Evolutionary conservation across 2,329 filamentous ascomycete species (phyloP).

Genomic region (Magnaporthiopsis rhizophila): DNA sequence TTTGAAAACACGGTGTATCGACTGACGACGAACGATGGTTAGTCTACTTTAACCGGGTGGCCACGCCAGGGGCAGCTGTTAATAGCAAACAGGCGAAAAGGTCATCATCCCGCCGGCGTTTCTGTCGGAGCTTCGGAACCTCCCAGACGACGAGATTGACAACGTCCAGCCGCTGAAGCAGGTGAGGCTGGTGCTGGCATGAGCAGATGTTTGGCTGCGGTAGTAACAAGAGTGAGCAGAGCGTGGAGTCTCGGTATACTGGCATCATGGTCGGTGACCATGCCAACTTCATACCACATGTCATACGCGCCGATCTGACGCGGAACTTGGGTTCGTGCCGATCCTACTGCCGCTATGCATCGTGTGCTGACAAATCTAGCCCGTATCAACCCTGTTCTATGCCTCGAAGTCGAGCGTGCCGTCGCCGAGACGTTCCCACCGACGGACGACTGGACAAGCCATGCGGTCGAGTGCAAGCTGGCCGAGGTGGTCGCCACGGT

Average conservation of each 20-base stretch:
- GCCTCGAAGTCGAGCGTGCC: constrained; percentile 27
- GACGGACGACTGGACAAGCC: constrained; percentile 29
- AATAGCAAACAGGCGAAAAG: constrained; percentile 11
- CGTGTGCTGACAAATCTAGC: constrained; percentile 12
- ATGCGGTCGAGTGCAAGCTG: constrained; percentile 31
- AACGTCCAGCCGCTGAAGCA: constrained; percentile 8
- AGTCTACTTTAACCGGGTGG: not conserved
- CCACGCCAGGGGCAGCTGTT: not conserved
- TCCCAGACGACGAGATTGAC: constrained; percentile 21
- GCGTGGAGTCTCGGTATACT: not conserved
- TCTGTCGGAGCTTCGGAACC: constrained; percentile 20
- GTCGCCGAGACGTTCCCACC: constrained; percentile 25
- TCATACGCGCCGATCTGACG: constrained; percentile 9
- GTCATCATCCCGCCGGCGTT: constrained; percentile 20
- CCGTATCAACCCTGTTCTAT: constrained; percentile 27
- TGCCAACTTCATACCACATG: not conserved
- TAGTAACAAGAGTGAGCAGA: not conserved
- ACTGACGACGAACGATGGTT: constrained; percentile 11
- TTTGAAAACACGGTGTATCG: constrained; percentile 1
- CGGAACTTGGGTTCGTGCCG: constrained; percentile 1
- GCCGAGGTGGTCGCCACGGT: constrained; percentile 36
- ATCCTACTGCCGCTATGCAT: not conserved
- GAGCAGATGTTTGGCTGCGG: too few relatives aligned
- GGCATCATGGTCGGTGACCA: not conserved
- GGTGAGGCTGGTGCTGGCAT: not conserved